Base-by-base conservation (phyloP, 805 yeast species). In the Yarrowia osloensis region DNA sequence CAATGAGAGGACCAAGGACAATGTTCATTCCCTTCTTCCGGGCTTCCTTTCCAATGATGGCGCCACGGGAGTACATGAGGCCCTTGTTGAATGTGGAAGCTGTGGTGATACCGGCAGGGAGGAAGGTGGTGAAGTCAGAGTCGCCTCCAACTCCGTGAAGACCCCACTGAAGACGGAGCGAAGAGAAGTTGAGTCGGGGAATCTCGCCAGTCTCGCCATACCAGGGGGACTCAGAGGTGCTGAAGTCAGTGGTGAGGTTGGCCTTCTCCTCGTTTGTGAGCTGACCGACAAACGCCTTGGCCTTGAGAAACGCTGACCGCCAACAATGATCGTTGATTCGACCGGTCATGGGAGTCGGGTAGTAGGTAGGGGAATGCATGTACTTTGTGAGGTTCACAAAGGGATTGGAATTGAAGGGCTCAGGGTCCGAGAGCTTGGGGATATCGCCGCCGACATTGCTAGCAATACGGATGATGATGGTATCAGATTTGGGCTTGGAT, bases 141-240 rank as follows among this genome's bases (percentile, higher is more conserved):
- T 85, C 88, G 12, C 88, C 82, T 66, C 88, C 77, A 22, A 86
- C 84, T 12, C 89, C 89, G 69, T 82, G 80, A 3, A 88, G 87
- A 6, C 88, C 88, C 76, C 86, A 88, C 71, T 86, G 89, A 31
- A 85, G 77, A 70, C 89, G 86, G 19, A 86, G 74, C 9, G 83
- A 79, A 3, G 86, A 84, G 61, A 85, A 82, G 15, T 82, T 84
- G 33, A 85, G 75, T 42, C 88, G 74, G 29, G 86, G 86, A 52
- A 85, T 81, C 12, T 83, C 78, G 0, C 88, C 89, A 0, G 88
- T 84, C 71, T 85, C 86, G 1, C 89, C 89, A 86, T 61, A 61
- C 52, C 52, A 46, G 15, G 52, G 66, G 31, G 54, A 31, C 12
- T 61, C 66, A 11, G 54, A 13, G 13, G 66, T 61, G 21, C 87